Base-by-base conservation (phyloP, 2,329 filamentous ascomycete species). In the Trichoderma harzianum region DNA sequence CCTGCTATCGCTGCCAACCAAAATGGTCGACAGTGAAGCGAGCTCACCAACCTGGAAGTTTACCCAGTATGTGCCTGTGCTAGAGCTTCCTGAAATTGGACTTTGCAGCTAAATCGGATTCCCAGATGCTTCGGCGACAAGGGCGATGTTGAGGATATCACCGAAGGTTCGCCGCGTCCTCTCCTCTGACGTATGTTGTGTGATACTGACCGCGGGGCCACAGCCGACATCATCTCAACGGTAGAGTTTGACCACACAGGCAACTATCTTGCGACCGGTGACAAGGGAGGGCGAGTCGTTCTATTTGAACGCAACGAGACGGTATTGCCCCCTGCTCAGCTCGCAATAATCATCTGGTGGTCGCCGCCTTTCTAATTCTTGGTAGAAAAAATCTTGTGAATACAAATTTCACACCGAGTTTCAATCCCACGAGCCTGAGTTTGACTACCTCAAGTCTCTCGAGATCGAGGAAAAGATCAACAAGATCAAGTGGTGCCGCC, bases 381-480 rank as follows among this genome's bases (percentile, higher is more conserved):
- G 55, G 73, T 80, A 98, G 95, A 98, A 99, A 91, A 99, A 98
- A 90, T 98, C 96, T 65, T 99, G 96, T 89, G 96, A 99, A 84
- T 99, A 99, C 88, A 99, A 98, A 83, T 99, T 99, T 83, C 96
- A 99, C 83, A 99, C 96, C 82, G 96, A 99, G 81, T 99, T 99
- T 79, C 96, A 99, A 86, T 99, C 96, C 78, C 96, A 99, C 85
- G 96, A 99, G 82, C 96, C 96, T 74, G 96, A 99, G 84, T 99
- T 99, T 83, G 96, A 99, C 83, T 99, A 99, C 82, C 90, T 99
- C 76, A 99, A 99, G 85, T 99, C 96, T 39, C 89, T 99, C 77
- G 96, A 99, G 84, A 99, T 99, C 80, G 96, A 99, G 88, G 96
- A 99, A 84, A 99, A 99, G 86, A 99, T 99, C 88, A 99, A 99